A percentile compares a stretch with the other conserved stretches of the same genome.
phyloP scores from a whole-genome alignment of 2,329 filamentous ascomycete species.

The Aspergillus floridensis region DNA sequence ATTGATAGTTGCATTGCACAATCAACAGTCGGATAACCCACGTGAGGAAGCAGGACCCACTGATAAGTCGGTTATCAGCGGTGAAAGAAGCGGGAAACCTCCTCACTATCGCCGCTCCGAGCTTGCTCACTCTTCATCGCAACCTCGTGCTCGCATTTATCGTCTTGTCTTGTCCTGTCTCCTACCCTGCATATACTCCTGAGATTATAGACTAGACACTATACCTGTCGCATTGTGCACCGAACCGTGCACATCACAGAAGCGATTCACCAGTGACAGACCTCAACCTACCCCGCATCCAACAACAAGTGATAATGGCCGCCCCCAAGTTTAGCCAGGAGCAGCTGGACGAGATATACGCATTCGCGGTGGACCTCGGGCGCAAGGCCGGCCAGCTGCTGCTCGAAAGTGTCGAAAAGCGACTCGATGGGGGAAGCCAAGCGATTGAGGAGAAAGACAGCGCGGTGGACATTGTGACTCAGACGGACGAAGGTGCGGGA shows the following conservation, averaged over 20 bases:
- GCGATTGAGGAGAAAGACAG: slow-evolving; percentile 66
- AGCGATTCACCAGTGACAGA: background rate
- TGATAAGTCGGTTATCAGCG: slow-evolving; percentile 2
- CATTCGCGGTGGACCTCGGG: slow-evolving; percentile 67
- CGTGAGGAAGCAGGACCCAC: background rate
- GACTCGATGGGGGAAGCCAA: slow-evolving; percentile 48
- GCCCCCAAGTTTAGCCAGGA: slow-evolving; percentile 23
- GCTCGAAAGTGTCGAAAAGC: slow-evolving; percentile 60
- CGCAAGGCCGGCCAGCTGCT: slow-evolving; percentile 68
- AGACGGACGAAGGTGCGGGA: slow-evolving; percentile 66
- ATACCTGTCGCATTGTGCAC: background rate
- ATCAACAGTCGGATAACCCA: background rate
- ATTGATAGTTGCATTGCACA: background rate
- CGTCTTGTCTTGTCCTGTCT: background rate
- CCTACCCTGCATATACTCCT: background rate
- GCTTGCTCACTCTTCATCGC: background rate
- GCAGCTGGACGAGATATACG: slow-evolving; percentile 64
- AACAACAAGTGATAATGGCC: slow-evolving; percentile 18
- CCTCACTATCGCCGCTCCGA: background rate
- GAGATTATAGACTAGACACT: background rate
- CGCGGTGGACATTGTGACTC: slow-evolving; percentile 73
- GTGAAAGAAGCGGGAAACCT: background rate
- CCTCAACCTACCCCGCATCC: background rate
- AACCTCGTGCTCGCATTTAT: background rate
- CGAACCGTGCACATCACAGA: background rate